Base-by-base conservation (phyloP, 306 rosid species). In the Lathyrus oleraceus region DNA sequence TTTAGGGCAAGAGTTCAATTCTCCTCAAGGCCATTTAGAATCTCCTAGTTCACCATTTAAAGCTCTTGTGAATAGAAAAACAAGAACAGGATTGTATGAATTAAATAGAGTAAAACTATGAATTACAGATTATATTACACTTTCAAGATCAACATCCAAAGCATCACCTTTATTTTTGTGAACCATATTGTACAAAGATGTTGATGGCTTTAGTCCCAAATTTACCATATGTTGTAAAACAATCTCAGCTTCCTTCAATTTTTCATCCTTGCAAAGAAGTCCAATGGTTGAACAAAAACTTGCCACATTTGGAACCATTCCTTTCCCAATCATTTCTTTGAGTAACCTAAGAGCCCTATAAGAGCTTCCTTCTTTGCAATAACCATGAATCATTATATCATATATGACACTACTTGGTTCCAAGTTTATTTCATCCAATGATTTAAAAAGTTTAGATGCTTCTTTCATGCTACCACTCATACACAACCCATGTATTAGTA, bases 291-390 rank as follows among this genome's bases (percentile, higher is more conserved):
- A 87, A 49, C 71, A 45, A 74, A 81, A 87, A 71, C 91, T 77
- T 20, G 89, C 92, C 67, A 75, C 72, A 73, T 83, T 92, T 21
- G 95, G 98, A 51, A 73, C 77, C 88, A 81, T 79, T 74, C 87
- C 85, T 11, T 74, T 79, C 47, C 74, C 71, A 60, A 77, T 75
- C 98, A 92, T 92, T 81, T 88, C 95, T 40, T 80, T 65, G 52
- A 89, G 78, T 81, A 87, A 61, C 85, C 82, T 86, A 61, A 87
- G 78, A 38, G 95, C 95, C 85, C 85, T 82, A 80, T 82, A 89
- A 51, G 88, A 85, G 81, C 77, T 92, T 42, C 83, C 90, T 78
- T 89, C 92, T 65, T 74, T 88, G 79, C 95, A 92, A 78, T 85
- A 92, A 39, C 96, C 96, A 77, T 78, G 83, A 61, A 92, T 79